Evolutionary conservation across 2,329 filamentous ascomycete species (phyloP).

Genomic region (Talaromyces sp.): DNA sequence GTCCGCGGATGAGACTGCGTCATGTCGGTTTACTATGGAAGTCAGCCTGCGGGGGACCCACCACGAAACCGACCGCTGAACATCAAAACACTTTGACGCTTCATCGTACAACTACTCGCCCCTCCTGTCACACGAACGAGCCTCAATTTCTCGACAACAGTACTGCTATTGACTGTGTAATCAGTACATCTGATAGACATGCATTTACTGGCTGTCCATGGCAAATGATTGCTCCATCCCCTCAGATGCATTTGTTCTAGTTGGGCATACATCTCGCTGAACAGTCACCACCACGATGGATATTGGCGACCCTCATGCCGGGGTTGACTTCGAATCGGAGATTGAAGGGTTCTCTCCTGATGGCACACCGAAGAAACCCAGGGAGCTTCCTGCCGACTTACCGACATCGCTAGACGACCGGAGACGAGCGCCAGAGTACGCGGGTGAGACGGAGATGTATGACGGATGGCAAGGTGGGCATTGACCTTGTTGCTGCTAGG

Average conservation of each 20-base stretch:
- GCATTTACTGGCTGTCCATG: conserved; percentile 4
- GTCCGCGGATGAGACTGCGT: not conserved
- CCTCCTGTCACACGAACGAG: too few relatives aligned
- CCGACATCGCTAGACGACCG: conserved; percentile 91
- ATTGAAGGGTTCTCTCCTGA: conserved; percentile 10
- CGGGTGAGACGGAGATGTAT: conserved; percentile 92
- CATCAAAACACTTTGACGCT: not conserved
- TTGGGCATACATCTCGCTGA: conserved; percentile 2
- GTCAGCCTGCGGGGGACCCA: not conserved
- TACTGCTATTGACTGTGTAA: not conserved
- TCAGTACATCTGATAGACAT: not conserved
- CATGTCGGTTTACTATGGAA: not conserved
- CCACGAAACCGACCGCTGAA: not conserved
- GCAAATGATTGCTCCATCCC: conserved; percentile 8
- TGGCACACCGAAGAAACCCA: conserved; percentile 21
- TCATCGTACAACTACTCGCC: not conserved
- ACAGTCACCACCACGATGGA: conserved; percentile 12
- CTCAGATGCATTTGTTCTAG: conserved; percentile 11
- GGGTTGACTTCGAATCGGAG: conserved; percentile 20
- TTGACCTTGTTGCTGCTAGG: not conserved
- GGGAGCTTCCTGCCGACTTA: conserved; percentile 72
- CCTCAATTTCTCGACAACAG: not conserved
- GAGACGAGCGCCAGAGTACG: conserved; percentile 62
- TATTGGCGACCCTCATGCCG: conserved; percentile 27
- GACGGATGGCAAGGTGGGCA: conserved; percentile 93